These are phyloP conservation scores for Chrysosphaeria jannelii DNA, from an alignment of 2,329 filamentous ascomycete species.

Conservation along the genomic window DNA sequence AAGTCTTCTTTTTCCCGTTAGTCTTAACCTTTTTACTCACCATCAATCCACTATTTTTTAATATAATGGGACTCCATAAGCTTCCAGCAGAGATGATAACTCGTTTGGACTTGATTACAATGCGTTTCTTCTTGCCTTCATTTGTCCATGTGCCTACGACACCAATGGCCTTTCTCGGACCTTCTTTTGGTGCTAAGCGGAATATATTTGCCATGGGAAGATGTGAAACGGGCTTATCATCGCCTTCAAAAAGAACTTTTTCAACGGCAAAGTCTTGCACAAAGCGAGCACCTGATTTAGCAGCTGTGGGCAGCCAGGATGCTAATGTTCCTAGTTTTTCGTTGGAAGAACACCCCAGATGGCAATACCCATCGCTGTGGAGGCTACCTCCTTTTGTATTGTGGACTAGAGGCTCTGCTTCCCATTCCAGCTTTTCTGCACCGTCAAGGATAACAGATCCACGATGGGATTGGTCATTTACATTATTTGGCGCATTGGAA, in stretches of 20 bases:
- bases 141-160: slow-evolving; percentile 40
- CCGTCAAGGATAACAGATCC: slow-evolving; percentile 51
- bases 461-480: slow-evolving; percentile 39
- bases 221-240: slow-evolving; percentile 10
- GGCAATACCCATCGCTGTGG: slow-evolving; percentile 44
- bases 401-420: slow-evolving; percentile 38
- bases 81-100: slow-evolving; percentile 55
- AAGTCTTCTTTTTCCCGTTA: slow-evolving; percentile 7
- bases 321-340: slow-evolving; percentile 56
- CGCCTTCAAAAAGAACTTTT: slow-evolving; percentile 34
- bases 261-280: slow-evolving; percentile 56
- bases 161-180: slow-evolving; percentile 25
- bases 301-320: slow-evolving; percentile 53
- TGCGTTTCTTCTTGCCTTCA: slow-evolving; percentile 20
- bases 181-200: neutral
- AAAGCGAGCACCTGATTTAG: slow-evolving; percentile 45
- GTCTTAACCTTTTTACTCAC: slow-evolving; percentile 10
- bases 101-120: slow-evolving; percentile 49
- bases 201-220: too few species aligned
- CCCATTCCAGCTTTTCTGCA: slow-evolving; percentile 40
- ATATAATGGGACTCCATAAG: slow-evolving; percentile 44
- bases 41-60: slow-evolving; percentile 49
- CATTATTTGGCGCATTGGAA: slow-evolving; percentile 12
- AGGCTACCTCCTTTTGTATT: slow-evolving; percentile 38
- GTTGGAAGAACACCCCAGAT: slow-evolving; percentile 28